Conservation (phyloP, 1,284 basidiomycete genomes). For the Dichomitus squalens region DNA sequence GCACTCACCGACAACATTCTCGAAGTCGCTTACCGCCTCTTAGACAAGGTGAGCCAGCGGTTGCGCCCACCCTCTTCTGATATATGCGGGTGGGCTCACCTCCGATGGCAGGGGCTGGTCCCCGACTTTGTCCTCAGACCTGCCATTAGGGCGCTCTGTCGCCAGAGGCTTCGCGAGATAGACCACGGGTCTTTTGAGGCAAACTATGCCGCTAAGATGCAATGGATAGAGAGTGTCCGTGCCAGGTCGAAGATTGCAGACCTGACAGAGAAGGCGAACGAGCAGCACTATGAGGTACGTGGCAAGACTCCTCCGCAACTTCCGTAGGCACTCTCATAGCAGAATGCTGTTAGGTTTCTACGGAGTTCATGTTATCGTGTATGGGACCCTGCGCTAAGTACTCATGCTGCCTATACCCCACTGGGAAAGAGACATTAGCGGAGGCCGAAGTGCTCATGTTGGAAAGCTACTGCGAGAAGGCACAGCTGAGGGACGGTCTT, state of each 20-base stretch:
- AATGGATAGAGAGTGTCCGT: conserved; percentile 58
- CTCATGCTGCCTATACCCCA: conserved; percentile 73
- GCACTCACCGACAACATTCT: conserved; percentile 16
- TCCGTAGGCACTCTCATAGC: not conserved
- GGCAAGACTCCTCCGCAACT: not conserved
- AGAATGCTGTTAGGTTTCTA: conserved; percentile 54
- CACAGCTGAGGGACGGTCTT: conserved; percentile 63
- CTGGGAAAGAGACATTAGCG: conserved; percentile 63
- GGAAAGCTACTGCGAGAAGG: conserved; percentile 72
- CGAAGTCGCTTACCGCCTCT: conserved; percentile 29
- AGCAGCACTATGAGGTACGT: conserved; percentile 77
- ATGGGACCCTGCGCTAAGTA: conserved; percentile 69
- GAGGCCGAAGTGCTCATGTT: conserved; percentile 75
- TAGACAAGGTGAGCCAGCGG: conserved; percentile 29
- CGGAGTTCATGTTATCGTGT: conserved; percentile 67
- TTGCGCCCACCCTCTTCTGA: not conserved
- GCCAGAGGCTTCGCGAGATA: conserved; percentile 64
- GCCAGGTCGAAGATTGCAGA: conserved; percentile 62
- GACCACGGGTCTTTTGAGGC: conserved; percentile 61
- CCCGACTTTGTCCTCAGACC: conserved; percentile 66
- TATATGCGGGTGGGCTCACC: not conserved
- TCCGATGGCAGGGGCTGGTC: conserved; percentile 47
- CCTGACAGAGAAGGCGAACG: conserved; percentile 72
- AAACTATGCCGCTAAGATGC: conserved; percentile 71
- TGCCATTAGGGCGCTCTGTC: conserved; percentile 60